Percentiles rank a stretch among this genome's conserved stretches.
These are phyloP conservation scores for Geotrichum bryndzae DNA, from an alignment of 1,139 yeast species.

Conservation along the genomic window DNA sequence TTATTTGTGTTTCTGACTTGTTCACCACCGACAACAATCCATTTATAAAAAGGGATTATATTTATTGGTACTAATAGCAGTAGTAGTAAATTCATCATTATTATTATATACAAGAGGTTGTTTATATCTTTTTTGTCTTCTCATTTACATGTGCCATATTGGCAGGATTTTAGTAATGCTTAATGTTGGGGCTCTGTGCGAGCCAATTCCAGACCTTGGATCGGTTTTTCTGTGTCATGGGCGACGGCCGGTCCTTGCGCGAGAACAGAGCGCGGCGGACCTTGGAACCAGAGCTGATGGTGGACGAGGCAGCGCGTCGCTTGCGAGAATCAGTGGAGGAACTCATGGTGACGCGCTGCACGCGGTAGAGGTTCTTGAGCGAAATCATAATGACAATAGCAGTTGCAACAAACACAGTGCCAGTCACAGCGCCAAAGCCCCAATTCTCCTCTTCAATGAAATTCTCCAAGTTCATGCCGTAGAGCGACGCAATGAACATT, in stretches of 20 bases:
- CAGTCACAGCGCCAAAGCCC: constrained; percentile 64
- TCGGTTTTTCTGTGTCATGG: constrained; percentile 1
- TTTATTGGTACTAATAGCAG: not conserved
- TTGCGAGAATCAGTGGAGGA: constrained; percentile 25
- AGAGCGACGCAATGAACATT: constrained; percentile 72
- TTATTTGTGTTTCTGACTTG: not conserved
- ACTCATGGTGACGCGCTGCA: constrained; percentile 66
- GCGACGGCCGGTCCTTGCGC: not conserved
- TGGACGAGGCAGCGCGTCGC: not conserved
- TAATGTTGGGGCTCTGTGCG: constrained; percentile 11
- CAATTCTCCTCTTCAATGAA: constrained; percentile 72
- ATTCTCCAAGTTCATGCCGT: constrained; percentile 94
- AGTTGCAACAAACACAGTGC: constrained; percentile 39
- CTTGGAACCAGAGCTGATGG: not conserved
- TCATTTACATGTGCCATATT: not conserved
- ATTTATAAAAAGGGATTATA: not conserved
- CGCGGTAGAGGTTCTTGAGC: constrained; percentile 46
- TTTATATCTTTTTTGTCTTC: not conserved
- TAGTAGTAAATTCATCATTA: not conserved
- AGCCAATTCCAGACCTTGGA: constrained; percentile 15
- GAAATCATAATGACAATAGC: constrained; percentile 36
- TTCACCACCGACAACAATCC: not conserved
- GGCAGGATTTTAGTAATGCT: constrained; percentile 1
- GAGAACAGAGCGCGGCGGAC: not conserved
- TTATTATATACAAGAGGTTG: not conserved